phyloP scores from a whole-genome alignment of 2,329 filamentous ascomycete genomes.

The Pestalotiopsis sp. region DNA sequence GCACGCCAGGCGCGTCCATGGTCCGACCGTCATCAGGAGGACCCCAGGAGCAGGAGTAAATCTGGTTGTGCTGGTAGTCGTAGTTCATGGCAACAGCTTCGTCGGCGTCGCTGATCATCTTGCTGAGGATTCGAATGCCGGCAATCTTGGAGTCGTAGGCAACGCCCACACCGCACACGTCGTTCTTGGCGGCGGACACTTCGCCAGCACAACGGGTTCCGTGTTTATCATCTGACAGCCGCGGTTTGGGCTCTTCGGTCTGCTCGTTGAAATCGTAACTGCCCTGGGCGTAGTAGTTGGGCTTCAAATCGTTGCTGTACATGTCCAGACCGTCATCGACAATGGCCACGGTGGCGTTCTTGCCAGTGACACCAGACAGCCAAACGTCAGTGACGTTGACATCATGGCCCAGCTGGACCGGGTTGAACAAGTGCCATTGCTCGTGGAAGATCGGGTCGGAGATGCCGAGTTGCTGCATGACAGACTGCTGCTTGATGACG shows the following conservation, averaged over 20 bases:
- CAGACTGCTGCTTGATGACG: constrained; percentile 57
- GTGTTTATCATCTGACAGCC: constrained; percentile 83
- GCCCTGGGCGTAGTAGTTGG: constrained; percentile 90
- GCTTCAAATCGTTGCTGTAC: constrained; percentile 88
- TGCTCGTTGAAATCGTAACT: constrained; percentile 97
- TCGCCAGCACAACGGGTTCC: constrained; percentile 95
- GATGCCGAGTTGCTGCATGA: constrained; percentile 73
- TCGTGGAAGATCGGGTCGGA: constrained; percentile 87
- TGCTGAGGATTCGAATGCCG: constrained; percentile 90
- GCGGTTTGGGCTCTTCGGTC: constrained; percentile 75
- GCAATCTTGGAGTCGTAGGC: constrained; percentile 91
- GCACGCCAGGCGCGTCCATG: constrained; percentile 90
- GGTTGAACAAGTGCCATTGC: constrained; percentile 95
- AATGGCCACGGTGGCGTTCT: constrained; percentile 87
- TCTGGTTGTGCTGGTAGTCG: constrained; percentile 86
- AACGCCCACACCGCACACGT: constrained; percentile 93
- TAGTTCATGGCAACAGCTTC: constrained; percentile 94
- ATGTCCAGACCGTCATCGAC: constrained; percentile 97
- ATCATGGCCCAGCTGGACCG: constrained; percentile 80
- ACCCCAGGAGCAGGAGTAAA: constrained; percentile 99
- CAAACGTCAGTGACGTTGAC: constrained; percentile 96
- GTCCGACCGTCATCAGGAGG: constrained; percentile 90
- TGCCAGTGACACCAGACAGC: constrained; percentile 86
- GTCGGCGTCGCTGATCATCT: constrained; percentile 87
- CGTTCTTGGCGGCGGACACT: constrained; percentile 86